Percentiles rank a stretch among this genome's conserved stretches.
phyloP scores from a whole-genome alignment of 495 filamentous ascomycete species.

The Trichocladium antarcticum region DNA sequence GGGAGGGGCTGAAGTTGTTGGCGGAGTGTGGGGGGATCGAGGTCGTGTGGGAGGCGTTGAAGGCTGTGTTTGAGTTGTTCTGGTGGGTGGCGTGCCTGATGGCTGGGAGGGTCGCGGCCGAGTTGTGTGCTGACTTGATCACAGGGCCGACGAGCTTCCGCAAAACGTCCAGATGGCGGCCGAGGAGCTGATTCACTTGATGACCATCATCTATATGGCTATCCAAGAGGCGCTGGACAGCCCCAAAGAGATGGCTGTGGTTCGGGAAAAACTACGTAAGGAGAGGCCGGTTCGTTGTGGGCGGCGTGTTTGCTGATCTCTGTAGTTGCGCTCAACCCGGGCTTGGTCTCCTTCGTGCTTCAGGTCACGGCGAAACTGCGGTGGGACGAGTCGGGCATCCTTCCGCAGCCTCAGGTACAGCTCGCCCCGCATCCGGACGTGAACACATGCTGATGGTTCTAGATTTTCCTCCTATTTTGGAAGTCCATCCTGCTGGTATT shows the following conservation, averaged over 20 bases:
- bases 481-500: constrained; percentile 80
- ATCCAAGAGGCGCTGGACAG: constrained; percentile 55
- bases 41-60: constrained; percentile 49
- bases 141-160: constrained; percentile 32
- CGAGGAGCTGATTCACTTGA: constrained; percentile 49
- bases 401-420: constrained; percentile 26
- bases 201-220: constrained; percentile 60
- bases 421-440: not conserved
- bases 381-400: constrained; percentile 61
- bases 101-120: not conserved
- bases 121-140: constrained; percentile 20
- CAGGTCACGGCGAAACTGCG: constrained; percentile 64
- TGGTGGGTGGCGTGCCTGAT: constrained; percentile 26
- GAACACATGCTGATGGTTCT: constrained; percentile 7
- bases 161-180: constrained; percentile 30
- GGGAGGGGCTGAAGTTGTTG: constrained; percentile 49
- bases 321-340: constrained; percentile 50
- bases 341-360: constrained; percentile 60
- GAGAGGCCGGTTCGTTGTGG: not conserved
- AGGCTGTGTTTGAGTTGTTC: constrained; percentile 45
- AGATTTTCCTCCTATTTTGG: constrained; percentile 75
- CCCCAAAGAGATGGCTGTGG: constrained; percentile 28
- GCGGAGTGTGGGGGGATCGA: constrained; percentile 49
- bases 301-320: constrained; percentile 15
- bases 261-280: constrained; percentile 35